Evolutionary conservation across 2,329 filamentous ascomycete genomes (phyloP), one percentile per base, ranked within the genome.

Genomic region (Aspergillus nomiae): DNA sequence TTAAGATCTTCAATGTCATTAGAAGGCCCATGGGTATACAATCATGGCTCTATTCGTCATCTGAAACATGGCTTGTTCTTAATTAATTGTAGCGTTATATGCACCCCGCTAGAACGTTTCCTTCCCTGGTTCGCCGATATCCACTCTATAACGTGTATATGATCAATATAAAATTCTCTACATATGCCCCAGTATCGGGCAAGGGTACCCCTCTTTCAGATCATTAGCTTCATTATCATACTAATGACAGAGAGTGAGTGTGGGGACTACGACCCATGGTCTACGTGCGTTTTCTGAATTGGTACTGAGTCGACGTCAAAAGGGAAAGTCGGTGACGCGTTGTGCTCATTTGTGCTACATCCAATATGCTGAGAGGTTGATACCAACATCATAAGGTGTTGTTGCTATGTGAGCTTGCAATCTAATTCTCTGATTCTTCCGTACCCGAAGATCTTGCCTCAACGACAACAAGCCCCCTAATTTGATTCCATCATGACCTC

Each of bases 351-450:
- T 16, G 14, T 36, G 34, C 1, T 36, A 11, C 32, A 34, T 34
- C 10, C 32, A 34, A 5, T 36, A 16, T 36, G 34, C 0, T 2
- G 12, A 36, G 14, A 36, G 12, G 5, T 6, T 36, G 5, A 14
- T 16, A 5, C 14, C 1, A 16, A 16, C 5, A 7, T 8, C 34
- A 16, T 36, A 16, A 16, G 6, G 0, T 16, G 1, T 0, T 16
- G 6, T 36, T 12, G 14, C 34, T 36, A 14, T 36, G 34, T 16
- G 34, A 36, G 34, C 34, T 36, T 16, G 34, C 14, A 8, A 16
- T 36, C 14, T 16, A 6, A 1, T 36, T 16, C 34, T 3, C 14
- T 16, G 0, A 16, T 36, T 16, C 34, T 16, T 16, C 34, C 14
- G 34, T 16, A 16, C 6, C 34, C 2, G 7, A 8, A 36, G 34